phyloP scores from a whole-genome alignment of 2,329 filamentous ascomycete species.

The Fusarium humuli region DNA sequence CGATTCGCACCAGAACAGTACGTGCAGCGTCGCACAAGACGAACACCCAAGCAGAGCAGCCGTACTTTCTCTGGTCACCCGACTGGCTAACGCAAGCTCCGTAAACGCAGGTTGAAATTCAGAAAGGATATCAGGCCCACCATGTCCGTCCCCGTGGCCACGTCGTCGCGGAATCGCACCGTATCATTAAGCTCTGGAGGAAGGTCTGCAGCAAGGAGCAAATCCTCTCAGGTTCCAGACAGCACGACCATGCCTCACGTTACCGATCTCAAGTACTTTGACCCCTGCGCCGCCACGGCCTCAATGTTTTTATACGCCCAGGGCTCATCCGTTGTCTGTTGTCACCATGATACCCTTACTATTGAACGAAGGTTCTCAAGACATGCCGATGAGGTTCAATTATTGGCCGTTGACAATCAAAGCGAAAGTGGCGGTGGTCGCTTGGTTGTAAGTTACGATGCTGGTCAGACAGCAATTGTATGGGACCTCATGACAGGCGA shows the following conservation, averaged over 20 bases:
- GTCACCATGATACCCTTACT: slow-evolving; percentile 91
- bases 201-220: slow-evolving; percentile 64
- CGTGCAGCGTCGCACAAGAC: slow-evolving; percentile 54
- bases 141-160: slow-evolving; percentile 68
- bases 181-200: slow-evolving; percentile 69
- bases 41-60: slow-evolving; percentile 41
- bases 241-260: slow-evolving; percentile 63
- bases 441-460: slow-evolving; percentile 92
- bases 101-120: slow-evolving; percentile 40
- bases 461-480: slow-evolving; percentile 89
- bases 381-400: slow-evolving; percentile 83
- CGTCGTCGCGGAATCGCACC: slow-evolving; percentile 69
- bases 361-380: slow-evolving; percentile 87
- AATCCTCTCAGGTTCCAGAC: slow-evolving; percentile 59
- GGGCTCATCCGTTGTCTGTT: slow-evolving; percentile 82
- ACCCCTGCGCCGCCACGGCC: slow-evolving; percentile 90
- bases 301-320: slow-evolving; percentile 92
- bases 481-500: slow-evolving; percentile 96
- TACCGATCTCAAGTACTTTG: slow-evolving; percentile 70
- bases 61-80: slow-evolving; percentile 39
- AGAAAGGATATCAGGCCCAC: slow-evolving; percentile 55
- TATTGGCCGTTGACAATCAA: slow-evolving; percentile 90
- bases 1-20: slow-evolving; percentile 54
- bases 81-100: slow-evolving; percentile 37
- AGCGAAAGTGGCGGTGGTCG: slow-evolving; percentile 88